Conservation (phyloP, 345 rosid species). For the Acer saccharum region DNA sequence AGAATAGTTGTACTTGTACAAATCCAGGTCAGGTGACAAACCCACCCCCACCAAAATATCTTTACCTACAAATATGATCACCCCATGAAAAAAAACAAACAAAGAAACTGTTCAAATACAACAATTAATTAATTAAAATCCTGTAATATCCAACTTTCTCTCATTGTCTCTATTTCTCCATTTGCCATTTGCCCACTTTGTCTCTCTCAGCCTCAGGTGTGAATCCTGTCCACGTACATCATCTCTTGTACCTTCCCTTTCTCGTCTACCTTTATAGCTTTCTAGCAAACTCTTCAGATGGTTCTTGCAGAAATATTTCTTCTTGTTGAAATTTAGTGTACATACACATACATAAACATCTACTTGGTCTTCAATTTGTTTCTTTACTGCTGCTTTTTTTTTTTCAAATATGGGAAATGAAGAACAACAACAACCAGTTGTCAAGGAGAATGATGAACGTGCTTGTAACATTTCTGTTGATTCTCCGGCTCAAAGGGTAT, state of each 20-base stretch:
- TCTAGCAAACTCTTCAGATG: not conserved
- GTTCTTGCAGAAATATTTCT: not conserved
- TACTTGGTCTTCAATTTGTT: no score
- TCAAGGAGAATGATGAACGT: slow-evolving; percentile 20
- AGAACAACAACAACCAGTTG: slow-evolving; percentile 20
- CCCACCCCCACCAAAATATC: not conserved
- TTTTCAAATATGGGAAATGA: slow-evolving; percentile 38
- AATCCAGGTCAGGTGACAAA: not conserved
- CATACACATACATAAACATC: no score
- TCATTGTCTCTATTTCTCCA: not conserved
- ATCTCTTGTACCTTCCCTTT: not conserved
- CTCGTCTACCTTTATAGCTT: not conserved
- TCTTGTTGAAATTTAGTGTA: not conserved
- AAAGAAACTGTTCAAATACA: no score
- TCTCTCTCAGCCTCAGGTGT: not conserved
- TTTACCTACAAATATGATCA: not conserved
- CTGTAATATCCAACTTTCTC: no score
- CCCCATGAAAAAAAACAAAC: no score
- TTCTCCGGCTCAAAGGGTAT: slow-evolving; percentile 36
- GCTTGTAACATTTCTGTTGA: slow-evolving; percentile 22
- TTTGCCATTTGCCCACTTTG: not conserved
- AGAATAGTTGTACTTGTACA: not conserved
- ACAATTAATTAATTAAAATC: no score
- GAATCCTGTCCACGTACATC: not conserved
- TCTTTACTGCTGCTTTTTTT: not conserved